Evolutionary conservation across 495 filamentous ascomycete species (phyloP), one percentile per base, ranked within the genome.

Genomic region (Podospora tetraspora): DNA sequence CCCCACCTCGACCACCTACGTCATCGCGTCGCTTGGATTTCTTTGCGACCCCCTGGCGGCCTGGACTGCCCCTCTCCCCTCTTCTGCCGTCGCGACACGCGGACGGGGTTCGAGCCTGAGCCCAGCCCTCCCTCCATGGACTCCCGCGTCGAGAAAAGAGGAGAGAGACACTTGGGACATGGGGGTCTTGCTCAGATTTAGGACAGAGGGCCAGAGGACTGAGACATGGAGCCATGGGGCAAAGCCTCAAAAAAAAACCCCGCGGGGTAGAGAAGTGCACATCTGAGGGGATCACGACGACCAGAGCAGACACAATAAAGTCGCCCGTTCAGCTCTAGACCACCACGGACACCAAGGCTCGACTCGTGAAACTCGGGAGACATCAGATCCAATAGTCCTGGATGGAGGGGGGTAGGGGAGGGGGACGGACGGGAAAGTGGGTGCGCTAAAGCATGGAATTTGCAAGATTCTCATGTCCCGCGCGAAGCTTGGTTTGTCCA

Each of bases 361-460:
- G 23, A 62, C 60, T 62, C 60, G 29, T 62, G 43, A 32, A 62
- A 32, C 61, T 62, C 27, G 61, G 23, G 27, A 52, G 19, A 52
- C 43, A n/a, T 32, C 29, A 29, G 16, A 32, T 21, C 61, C 61
- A 62, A 62, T 62, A 13, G 61, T 62, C 16, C 23, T 13, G 60
- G 43, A 59, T 56, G 37, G 64, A 32, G 61, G 5, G 30, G 13
- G 52, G 63, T 37, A 57, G 29, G 64, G 56, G 61, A 8, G 23
- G 43, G 13, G 59, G 63, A 58, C 37, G 59, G 68, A 73, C 70
- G 70, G 72, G 64, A 75, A 75, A 71, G 70, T 73, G 71, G 74
- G 68, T 66, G 71, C 66, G 66, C 63, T 69, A 71, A 73, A 71
- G 61, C 75, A 76, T 75, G 75, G 73, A 72, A 75, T 75, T 73